Base-by-base conservation (phyloP, 768 basidiomycete species). In the Gymnopilus dilepis region DNA sequence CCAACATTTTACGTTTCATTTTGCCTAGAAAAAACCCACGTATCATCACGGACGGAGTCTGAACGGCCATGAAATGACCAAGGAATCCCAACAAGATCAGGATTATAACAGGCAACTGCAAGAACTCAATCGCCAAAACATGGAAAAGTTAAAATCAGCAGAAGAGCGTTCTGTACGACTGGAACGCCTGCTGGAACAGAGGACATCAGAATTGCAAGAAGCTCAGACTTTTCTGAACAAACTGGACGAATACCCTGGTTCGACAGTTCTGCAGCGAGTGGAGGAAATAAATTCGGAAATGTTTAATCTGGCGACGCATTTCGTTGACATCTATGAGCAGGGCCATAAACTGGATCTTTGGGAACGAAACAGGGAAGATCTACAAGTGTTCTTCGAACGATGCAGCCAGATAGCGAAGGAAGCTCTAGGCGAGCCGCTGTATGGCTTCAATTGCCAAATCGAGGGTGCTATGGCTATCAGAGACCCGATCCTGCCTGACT, bases 271-370 rank as follows among this genome's bases (percentile, higher is more conserved):
- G 21, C 74, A 31, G 76, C 66, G 26, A 71, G 54, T 56, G n/a
- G 60, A 56, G 6, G 38, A 17, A 30, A 34, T 64, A 11, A 66
- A 68, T 28, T 61, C 61, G 1, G 58, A 40, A 21, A 62, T 59
- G 15, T 63, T 71, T 67, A 71, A 65, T 60, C 61, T n/a, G 62
- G 60, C 52, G 43, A 68, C 6, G 73, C 41, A 43, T 19, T 37
- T 68, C 15, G 41, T 51, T 72, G 40, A 80, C 71, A 63, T 84
- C 79, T 55, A 81, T 71, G 24, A 82, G 76, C 9, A 68, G 22
- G 17, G 34, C 17, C 40, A 42, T 42, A 60, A 52, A 17, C 21
- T 60, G 22, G 57, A 68, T n/a, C 40, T 56, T 13, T 45, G 52
- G 17, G 57, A 51, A 26, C 41, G 37, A 7, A 33, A 40, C 22